These are phyloP conservation scores for Rosa persica DNA, from an alignment of 306 rosid species.

Conservation along the genomic window DNA sequence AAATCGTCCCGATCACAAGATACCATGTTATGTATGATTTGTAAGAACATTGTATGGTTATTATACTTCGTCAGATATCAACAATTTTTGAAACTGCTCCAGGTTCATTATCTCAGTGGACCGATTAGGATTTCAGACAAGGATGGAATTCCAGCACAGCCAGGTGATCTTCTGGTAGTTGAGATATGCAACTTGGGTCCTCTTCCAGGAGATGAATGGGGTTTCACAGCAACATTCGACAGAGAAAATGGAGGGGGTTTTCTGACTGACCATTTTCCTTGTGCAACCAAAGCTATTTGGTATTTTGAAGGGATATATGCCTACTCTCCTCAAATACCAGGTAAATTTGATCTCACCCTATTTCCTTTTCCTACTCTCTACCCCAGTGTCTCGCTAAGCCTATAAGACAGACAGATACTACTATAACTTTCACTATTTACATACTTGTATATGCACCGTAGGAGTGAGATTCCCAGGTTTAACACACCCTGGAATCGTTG, in stretches of 20 bases:
- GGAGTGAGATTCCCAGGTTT: constrained; percentile 92
- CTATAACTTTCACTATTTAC: neutral
- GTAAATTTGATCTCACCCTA: constrained; percentile 36
- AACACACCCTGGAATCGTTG: constrained; percentile 88
- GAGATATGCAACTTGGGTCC: constrained; percentile 94
- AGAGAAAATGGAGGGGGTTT: constrained; percentile 95
- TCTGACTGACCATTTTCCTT: constrained; percentile 85
- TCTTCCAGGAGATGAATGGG: constrained; percentile 93
- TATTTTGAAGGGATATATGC: constrained; percentile 92
- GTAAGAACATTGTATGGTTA: constrained; percentile 5
- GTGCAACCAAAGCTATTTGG: constrained; percentile 88
- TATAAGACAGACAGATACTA: neutral
- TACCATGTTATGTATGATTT: neutral
- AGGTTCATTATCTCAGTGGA: constrained; percentile 86
- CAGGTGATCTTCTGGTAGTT: constrained; percentile 83
- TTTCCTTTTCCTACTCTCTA: neutral
- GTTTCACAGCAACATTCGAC: constrained; percentile 85
- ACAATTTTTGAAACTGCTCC: constrained; percentile 2
- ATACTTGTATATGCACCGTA: constrained; percentile 23
- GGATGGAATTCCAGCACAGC: constrained; percentile 76
- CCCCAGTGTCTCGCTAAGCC: neutral
- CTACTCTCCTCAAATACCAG: constrained; percentile 93
- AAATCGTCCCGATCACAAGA: neutral
- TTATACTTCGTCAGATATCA: neutral
- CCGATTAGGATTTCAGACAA: constrained; percentile 68